phyloP scores from a whole-genome alignment of 805 yeast genomes.

The Yarrowia sp. region DNA sequence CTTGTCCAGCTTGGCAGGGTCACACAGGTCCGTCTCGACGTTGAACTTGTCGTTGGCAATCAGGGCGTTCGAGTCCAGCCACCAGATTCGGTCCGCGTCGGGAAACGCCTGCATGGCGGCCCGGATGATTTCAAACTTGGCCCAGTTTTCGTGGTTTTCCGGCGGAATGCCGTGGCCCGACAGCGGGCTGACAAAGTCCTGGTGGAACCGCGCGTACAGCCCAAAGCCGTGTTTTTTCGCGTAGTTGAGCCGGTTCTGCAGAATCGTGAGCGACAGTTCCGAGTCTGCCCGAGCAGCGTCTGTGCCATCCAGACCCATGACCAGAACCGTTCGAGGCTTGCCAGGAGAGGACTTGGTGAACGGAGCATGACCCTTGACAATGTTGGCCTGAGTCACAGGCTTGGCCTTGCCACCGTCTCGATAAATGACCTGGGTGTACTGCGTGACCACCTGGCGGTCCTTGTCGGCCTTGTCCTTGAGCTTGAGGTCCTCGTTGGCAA shows the following conservation, averaged over 20 bases:
- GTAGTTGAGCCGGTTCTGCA: slow-evolving; percentile 72
- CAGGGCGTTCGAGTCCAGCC: slow-evolving; percentile 65
- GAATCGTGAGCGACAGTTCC: neutral
- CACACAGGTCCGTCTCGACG: slow-evolving; percentile 55
- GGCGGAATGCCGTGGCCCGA: slow-evolving; percentile 27
- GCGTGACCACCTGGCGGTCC: slow-evolving; percentile 4
- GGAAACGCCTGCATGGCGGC: slow-evolving; percentile 96
- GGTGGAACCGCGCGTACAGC: slow-evolving; percentile 75
- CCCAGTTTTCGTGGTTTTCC: slow-evolving; percentile 47
- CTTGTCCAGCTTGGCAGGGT: slow-evolving; percentile 57
- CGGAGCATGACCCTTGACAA: slow-evolving; percentile 22
- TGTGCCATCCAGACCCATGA: slow-evolving; percentile 7
- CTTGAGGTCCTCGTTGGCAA: slow-evolving; percentile 24
- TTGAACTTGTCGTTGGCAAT: slow-evolving; percentile 69
- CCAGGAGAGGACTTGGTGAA: slow-evolving; percentile 12
- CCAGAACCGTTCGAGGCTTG: slow-evolving; percentile 22
- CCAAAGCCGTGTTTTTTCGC: slow-evolving; percentile 81
- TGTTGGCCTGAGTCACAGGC: slow-evolving; percentile 12
- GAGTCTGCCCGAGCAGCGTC: slow-evolving; percentile 24
- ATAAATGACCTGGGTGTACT: slow-evolving; percentile 23
- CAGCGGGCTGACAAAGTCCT: slow-evolving; percentile 55
- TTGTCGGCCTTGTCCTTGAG: neutral
- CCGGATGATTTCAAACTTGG: slow-evolving; percentile 58
- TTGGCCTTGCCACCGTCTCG: slow-evolving; percentile 25
- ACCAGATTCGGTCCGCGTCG: slow-evolving; percentile 86